Conservation (phyloP, 768 basidiomycete genomes). For the Hysterangium stoloniferum region DNA sequence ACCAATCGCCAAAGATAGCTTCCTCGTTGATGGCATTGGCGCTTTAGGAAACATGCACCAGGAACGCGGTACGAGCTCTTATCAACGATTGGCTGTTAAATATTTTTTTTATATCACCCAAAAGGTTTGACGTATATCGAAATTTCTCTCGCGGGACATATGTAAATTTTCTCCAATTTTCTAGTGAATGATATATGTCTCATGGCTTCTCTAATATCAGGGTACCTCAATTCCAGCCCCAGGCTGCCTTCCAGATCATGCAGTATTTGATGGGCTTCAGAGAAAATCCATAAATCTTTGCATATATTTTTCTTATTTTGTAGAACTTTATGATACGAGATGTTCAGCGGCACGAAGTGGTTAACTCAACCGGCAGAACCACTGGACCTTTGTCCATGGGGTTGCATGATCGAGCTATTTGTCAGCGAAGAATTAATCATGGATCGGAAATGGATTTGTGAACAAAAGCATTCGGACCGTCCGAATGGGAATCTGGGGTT, state of each 20-base stretch:
- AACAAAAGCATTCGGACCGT: no score
- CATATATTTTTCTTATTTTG: no score
- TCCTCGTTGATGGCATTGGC: constrained; percentile 65
- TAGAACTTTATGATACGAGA: no score
- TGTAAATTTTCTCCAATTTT: constrained; percentile 34
- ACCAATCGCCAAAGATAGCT: constrained; percentile 55
- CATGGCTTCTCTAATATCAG: constrained; percentile 23
- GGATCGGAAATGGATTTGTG: no score
- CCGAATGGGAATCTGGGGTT: no score
- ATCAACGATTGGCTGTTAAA: background rate
- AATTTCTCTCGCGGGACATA: constrained; percentile 63
- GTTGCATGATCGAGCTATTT: no score
- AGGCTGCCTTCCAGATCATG: constrained; percentile 69
- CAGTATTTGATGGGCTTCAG: constrained; percentile 60
- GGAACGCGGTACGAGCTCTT: constrained; percentile 41
- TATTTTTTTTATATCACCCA: background rate
- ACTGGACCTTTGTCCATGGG: no score
- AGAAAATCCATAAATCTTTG: constrained; percentile 35
- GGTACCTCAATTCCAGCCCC: constrained; percentile 60
- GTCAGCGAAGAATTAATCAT: no score
- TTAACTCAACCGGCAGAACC: no score
- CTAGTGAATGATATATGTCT: background rate
- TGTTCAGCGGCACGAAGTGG: no score
- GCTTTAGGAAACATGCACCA: constrained; percentile 55
- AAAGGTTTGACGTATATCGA: constrained; percentile 50